Conservation (phyloP, 345 rosid species). For the Excoecaria agallocha region DNA sequence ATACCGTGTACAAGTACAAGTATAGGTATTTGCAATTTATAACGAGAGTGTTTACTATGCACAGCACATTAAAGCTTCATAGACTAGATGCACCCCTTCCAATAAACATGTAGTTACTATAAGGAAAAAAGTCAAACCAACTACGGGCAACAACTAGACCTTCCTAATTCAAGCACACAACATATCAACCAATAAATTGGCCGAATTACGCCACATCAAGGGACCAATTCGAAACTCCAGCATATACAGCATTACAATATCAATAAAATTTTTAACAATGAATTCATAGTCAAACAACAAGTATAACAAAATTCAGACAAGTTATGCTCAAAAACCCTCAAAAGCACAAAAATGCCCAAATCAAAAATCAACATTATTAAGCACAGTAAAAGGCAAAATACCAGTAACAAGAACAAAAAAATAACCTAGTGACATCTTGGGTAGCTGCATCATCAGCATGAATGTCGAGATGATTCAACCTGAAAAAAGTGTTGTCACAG, state of each 20-base stretch:
- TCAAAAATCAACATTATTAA: conserved; percentile 15
- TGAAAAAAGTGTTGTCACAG: conserved; percentile 58
- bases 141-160: neutral
- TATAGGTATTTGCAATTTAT: neutral
- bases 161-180: neutral
- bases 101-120: neutral
- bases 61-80: neutral
- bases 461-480: conserved; percentile 74
- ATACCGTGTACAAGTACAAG: neutral
- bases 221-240: neutral
- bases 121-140: neutral
- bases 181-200: neutral
- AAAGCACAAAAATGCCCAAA: conserved; percentile 14
- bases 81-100: neutral
- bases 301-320: neutral
- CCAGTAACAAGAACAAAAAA: neutral
- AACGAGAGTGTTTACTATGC: neutral
- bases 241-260: neutral
- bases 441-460: conserved; percentile 95
- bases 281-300: neutral
- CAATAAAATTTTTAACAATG: neutral
- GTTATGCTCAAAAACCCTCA: conserved; percentile 12
- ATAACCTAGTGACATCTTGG: conserved; percentile 65
- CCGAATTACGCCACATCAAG: neutral
- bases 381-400: conserved; percentile 5